phyloP scores from a whole-genome alignment of 2,329 filamentous ascomycete genomes.

The Hypoxylon sp. region DNA sequence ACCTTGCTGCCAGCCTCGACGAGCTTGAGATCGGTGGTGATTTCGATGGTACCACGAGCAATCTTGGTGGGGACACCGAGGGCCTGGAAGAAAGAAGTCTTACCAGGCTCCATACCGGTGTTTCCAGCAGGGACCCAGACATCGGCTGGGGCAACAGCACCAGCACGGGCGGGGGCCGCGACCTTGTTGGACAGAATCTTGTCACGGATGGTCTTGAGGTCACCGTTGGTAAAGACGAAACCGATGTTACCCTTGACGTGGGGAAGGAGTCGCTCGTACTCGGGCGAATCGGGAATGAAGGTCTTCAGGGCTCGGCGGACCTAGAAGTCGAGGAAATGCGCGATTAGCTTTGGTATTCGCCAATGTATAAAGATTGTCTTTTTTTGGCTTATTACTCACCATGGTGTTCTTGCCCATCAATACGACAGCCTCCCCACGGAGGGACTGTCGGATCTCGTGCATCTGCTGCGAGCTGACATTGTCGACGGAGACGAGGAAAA shows the following conservation, averaged over 20 bases:
- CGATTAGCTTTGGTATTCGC: background rate
- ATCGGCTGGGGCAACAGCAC: slow-evolving; percentile 93
- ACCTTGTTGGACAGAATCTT: slow-evolving; percentile 98
- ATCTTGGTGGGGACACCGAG: slow-evolving; percentile 99
- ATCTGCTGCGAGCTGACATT: slow-evolving; percentile 99
- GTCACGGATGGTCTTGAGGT: slow-evolving; percentile 92
- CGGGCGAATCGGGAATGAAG: slow-evolving; percentile 89
- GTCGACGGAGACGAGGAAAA: slow-evolving; percentile 98
- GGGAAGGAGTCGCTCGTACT: slow-evolving; percentile 98
- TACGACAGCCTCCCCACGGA: slow-evolving; percentile 93
- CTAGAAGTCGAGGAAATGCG: slow-evolving; percentile 59
- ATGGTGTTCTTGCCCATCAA: slow-evolving; percentile 99
- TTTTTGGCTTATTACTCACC: slow-evolving; percentile 68
- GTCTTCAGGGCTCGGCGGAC: slow-evolving; percentile 97
- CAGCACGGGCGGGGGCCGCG: slow-evolving; percentile 96
- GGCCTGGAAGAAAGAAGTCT: slow-evolving; percentile 99
- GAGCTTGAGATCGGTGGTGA: slow-evolving; percentile 97
- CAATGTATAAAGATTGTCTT: slow-evolving; percentile 2
- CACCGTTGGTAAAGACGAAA: slow-evolving; percentile 99
- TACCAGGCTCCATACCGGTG: slow-evolving; percentile 99
- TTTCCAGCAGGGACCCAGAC: slow-evolving; percentile 98
- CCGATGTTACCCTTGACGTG: slow-evolving; percentile 98
- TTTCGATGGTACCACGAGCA: slow-evolving; percentile 99
- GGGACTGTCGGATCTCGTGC: slow-evolving; percentile 97
- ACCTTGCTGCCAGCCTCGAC: slow-evolving; percentile 94